Evolutionary conservation across 257 asterid species (phyloP).

Genomic region (Solanum ossicruentum): DNA sequence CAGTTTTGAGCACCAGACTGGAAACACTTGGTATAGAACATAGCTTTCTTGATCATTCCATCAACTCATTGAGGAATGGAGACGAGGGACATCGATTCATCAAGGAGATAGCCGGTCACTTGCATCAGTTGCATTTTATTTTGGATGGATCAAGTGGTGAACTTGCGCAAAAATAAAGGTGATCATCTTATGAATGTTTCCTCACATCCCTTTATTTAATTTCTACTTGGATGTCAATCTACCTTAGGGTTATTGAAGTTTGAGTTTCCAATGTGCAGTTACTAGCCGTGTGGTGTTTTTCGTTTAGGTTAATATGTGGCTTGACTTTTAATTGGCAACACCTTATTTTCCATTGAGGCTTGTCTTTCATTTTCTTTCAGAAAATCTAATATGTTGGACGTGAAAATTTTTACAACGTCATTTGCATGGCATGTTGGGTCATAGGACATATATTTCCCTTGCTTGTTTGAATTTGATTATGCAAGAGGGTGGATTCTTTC

Average conservation of each 20-base stretch:
- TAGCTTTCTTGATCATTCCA: slow-evolving; percentile 30
- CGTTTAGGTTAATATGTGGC: neutral
- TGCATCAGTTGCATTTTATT: slow-evolving; percentile 26
- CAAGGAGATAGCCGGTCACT: slow-evolving; percentile 29
- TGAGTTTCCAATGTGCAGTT: neutral
- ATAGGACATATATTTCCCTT: neutral
- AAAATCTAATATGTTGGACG: neutral
- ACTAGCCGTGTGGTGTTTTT: neutral
- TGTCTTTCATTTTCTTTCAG: neutral
- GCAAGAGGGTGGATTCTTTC: neutral
- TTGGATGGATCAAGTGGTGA: neutral
- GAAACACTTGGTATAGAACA: slow-evolving; percentile 35
- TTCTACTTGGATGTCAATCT: neutral
- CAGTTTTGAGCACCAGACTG: slow-evolving; percentile 23
- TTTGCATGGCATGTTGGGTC: neutral
- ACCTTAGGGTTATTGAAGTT: neutral
- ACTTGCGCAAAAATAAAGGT: neutral
- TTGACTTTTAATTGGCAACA: neutral
- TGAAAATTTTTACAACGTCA: neutral
- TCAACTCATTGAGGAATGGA: slow-evolving; percentile 36
- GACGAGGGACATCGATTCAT: slow-evolving; percentile 27
- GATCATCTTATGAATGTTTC: neutral
- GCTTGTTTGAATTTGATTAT: neutral
- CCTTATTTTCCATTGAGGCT: neutral
- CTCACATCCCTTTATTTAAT: neutral